A percentile compares a stretch with the other conserved stretches of the same genome.
These are phyloP conservation scores for Escovopsis sp. DNA, from an alignment of 2,329 filamentous ascomycete genomes.

Conservation along the genomic window DNA sequence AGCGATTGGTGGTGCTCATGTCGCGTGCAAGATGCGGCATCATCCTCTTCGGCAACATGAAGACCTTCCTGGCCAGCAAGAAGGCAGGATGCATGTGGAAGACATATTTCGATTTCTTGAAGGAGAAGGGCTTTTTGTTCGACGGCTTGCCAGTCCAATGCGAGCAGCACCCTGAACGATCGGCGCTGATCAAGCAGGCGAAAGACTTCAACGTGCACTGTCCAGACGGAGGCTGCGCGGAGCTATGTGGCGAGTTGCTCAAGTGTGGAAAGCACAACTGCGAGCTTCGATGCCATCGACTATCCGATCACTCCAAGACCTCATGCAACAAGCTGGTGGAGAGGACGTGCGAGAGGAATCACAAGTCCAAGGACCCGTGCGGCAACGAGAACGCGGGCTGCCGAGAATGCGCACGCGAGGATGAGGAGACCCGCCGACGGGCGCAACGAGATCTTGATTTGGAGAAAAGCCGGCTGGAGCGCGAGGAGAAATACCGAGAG, in stretches of 20 bases:
- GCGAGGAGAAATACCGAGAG: conserved; percentile 27
- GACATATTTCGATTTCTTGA: conserved; percentile 40
- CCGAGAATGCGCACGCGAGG: conserved; percentile 34
- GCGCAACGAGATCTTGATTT: conserved; percentile 31
- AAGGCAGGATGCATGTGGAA: conserved; percentile 31
- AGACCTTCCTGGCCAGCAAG: conserved; percentile 46
- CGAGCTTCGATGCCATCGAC: conserved; percentile 43
- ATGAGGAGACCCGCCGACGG: conserved; percentile 26
- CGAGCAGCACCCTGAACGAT: conserved; percentile 38
- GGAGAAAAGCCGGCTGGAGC: conserved; percentile 29
- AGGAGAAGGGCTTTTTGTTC: conserved; percentile 33
- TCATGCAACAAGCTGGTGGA: conserved; percentile 21
- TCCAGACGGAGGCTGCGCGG: conserved; percentile 54
- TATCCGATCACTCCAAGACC: conserved; percentile 39
- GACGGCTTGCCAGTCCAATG: conserved; percentile 47
- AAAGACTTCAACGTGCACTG: conserved; percentile 45
- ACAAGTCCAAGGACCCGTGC: conserved; percentile 34
- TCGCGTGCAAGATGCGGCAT: conserved; percentile 50
- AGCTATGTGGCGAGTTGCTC: conserved; percentile 37
- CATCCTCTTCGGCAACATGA: conserved; percentile 54
- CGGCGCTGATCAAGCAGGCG: conserved; percentile 28
- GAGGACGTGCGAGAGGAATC: conserved; percentile 34
- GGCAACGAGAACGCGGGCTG: conserved; percentile 26
- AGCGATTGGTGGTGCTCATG: conserved; percentile 55
- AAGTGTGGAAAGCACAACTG: conserved; percentile 46